Conservation (phyloP, 495 filamentous ascomycete genomes). For the Articulospora tetracladia region DNA sequence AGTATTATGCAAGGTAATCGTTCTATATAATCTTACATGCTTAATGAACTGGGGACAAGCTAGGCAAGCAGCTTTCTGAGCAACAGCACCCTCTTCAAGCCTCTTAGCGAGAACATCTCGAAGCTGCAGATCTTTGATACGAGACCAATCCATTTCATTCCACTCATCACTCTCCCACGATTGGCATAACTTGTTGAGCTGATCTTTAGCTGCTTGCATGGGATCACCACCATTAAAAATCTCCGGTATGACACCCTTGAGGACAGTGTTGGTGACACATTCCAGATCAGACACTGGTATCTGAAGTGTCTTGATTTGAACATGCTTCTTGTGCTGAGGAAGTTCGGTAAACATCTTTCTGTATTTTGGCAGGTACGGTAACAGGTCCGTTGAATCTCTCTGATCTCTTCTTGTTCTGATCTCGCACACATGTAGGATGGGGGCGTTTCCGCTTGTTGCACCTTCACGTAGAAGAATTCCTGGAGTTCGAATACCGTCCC, state of each 20-base stretch:
- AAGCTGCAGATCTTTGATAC: constrained; percentile 72
- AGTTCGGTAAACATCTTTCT: constrained; percentile 55
- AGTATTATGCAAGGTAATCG: neutral
- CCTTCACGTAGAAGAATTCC: constrained; percentile 79
- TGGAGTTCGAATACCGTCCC: constrained; percentile 74
- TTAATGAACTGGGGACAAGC: constrained; percentile 74
- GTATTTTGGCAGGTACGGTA: constrained; percentile 73
- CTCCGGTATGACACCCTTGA: constrained; percentile 57
- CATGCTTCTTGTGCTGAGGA: constrained; percentile 51
- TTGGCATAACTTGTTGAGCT: constrained; percentile 55
- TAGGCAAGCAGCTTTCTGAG: constrained; percentile 54
- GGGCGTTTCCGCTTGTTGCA: constrained; percentile 51
- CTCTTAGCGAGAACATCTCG: constrained; percentile 71
- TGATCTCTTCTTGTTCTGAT: constrained; percentile 57
- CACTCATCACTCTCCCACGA: constrained; percentile 72
- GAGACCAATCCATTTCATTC: constrained; percentile 81
- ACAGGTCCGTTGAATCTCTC: constrained; percentile 70
- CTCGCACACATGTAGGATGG: constrained; percentile 72
- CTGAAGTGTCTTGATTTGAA: constrained; percentile 58
- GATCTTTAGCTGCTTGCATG: constrained; percentile 46
- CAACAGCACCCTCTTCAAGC: constrained; percentile 51
- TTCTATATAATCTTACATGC: constrained; percentile 59
- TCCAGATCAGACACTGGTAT: constrained; percentile 73
- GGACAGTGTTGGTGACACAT: constrained; percentile 69
- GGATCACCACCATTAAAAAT: constrained; percentile 43